phyloP scores from a whole-genome alignment of 2,329 filamentous ascomycete genomes.

The Fusarium sp. region DNA sequence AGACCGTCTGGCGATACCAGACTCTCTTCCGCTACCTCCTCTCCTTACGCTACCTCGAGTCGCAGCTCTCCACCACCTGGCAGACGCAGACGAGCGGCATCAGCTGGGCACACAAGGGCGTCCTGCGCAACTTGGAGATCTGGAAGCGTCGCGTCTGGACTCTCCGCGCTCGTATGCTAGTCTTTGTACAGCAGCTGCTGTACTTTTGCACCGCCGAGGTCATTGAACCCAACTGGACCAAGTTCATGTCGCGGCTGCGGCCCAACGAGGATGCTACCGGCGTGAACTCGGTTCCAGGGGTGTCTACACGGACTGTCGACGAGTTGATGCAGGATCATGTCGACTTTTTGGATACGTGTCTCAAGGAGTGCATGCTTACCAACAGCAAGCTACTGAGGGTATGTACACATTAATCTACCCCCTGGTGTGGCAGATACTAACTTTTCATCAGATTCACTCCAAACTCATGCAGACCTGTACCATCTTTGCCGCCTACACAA shows the following conservation, averaged over 20 bases:
- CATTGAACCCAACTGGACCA: conserved; percentile 97
- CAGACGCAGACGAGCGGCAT: conserved; percentile 85
- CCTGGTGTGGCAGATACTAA: conserved; percentile 19
- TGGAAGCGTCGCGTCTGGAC: conserved; percentile 97
- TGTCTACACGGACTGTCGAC: conserved; percentile 81
- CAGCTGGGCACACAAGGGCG: conserved; percentile 85
- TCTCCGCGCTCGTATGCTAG: conserved; percentile 90
- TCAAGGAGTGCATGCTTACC: conserved; percentile 99
- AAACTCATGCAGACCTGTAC: conserved; percentile 97
- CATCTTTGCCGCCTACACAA: conserved; percentile 91
- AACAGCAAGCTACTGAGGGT: conserved; percentile 95
- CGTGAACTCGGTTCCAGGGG: conserved; percentile 44
- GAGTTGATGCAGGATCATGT: conserved; percentile 99
- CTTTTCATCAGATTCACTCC: conserved; percentile 81
- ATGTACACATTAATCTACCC: conserved; percentile 46
- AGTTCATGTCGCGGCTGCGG: conserved; percentile 88
- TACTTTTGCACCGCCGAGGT: conserved; percentile 98
- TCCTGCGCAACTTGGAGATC: conserved; percentile 79
- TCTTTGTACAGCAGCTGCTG: conserved; percentile 95
- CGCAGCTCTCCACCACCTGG: conserved; percentile 88
- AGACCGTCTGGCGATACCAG: conserved; percentile 97
- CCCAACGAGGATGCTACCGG: conserved; percentile 60
- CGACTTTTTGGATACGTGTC: conserved; percentile 95
- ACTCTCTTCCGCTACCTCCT: conserved; percentile 94
- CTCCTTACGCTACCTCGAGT: conserved; percentile 89